Conservation (phyloP, 306 rosid genomes). For the Cucurbita ficifolia region DNA sequence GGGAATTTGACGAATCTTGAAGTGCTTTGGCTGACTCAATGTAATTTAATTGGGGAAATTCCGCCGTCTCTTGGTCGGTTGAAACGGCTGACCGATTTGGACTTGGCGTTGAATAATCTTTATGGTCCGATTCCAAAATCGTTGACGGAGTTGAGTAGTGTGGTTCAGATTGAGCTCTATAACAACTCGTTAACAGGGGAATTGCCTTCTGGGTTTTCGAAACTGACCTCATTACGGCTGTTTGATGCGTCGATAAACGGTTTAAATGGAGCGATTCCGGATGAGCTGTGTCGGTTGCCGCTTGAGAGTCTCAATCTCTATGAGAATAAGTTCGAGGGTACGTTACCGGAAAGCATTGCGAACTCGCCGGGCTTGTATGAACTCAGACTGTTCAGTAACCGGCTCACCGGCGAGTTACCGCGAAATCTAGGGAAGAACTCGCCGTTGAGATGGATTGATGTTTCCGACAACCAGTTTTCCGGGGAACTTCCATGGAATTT, state of each 20-base stretch:
- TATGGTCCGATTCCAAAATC: conserved; percentile 57
- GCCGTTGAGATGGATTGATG: conserved; percentile 74
- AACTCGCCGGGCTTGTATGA: conserved; percentile 67
- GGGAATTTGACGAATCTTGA: conserved; percentile 69
- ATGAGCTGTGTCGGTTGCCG: conserved; percentile 47
- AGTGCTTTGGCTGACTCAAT: conserved; percentile 74
- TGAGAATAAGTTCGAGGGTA: neutral
- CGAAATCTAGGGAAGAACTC: conserved; percentile 53
- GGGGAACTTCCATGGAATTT: conserved; percentile 71
- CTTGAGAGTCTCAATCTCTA: conserved; percentile 11
- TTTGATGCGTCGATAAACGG: conserved; percentile 70
- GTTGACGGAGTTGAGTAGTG: conserved; percentile 44
- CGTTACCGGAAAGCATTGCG: conserved; percentile 17
- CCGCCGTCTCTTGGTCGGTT: conserved; percentile 61
- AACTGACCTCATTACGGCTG: conserved; percentile 49
- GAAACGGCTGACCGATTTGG: conserved; percentile 46
- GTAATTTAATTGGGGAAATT: conserved; percentile 60
- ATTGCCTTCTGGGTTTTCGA: conserved; percentile 57
- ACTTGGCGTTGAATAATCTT: conserved; percentile 63
- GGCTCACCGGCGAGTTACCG: conserved; percentile 57
- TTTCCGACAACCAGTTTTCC: conserved; percentile 60
- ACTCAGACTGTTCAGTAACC: conserved; percentile 15
- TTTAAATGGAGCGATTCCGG: conserved; percentile 54
- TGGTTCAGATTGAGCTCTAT: conserved; percentile 64
- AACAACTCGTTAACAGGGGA: conserved; percentile 73